Evolutionary conservation across 805 yeast genomes (phyloP), one percentile per base, ranked within the genome.

Genomic region (Starmerella apicola): DNA sequence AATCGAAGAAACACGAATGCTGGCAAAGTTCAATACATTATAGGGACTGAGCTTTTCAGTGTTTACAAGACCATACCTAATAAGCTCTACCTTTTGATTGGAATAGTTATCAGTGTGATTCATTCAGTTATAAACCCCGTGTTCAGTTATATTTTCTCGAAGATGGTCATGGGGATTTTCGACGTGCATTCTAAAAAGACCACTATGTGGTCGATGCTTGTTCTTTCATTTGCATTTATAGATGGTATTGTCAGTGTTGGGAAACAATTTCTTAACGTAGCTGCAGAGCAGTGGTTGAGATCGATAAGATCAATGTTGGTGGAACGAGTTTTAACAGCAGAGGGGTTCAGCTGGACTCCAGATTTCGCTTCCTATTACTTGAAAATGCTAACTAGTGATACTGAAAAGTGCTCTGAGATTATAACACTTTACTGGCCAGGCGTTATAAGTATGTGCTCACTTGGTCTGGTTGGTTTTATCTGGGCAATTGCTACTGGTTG

Each of bases 401-500:
- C 82, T 0, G 74, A 95, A 50, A 94, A 84, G 51, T 59, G 82
- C 43, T 67, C 95, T 44, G 59, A 65, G 0, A 59, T 86, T 27
- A 67, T 82, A 1, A 66, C 82, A 0, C 75, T 75, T 32, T 76
- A 79, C 46, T 54, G 82, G 23, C 64, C 76, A 8, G 67, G 77
- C 0, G 32, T 74, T 0, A 49, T 74, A 1, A 70, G 78, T 9
- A 67, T 81, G 29, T 36, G 71, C 2, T 62, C 74, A 0, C 66
- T 84, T 35, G 62, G 79, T 0, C 28, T 64, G 0, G 58, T 75
- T 21, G 93, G 95, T 3, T 45, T 77, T 4, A 62, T 74, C 5
- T 91, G 96, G 96, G 76, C 95, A 0, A 45, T 84, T 1, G 68
- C 67, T 0, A 56, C 68, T 9, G 95, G 95, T 0, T 91, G 97